Base-by-base conservation (phyloP, 208 protist genomes). In the Trypanosoma brucei region DNA sequence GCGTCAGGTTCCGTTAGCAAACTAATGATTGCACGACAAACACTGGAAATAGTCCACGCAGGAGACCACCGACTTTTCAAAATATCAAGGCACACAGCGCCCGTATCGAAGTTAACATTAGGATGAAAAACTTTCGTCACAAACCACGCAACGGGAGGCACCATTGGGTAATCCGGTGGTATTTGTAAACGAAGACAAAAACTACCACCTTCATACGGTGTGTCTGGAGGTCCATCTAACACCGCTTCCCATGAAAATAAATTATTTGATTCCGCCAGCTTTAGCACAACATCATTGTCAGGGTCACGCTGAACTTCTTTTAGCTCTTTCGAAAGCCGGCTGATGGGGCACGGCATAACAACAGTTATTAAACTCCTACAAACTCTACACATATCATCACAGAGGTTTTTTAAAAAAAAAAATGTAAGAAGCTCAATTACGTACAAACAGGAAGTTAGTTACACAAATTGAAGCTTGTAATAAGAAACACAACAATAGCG, bases 61-160 rank as follows among this genome's bases (percentile, higher is more conserved):
- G 93, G 93, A 4, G 75, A 86, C 93, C 93, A 97, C 0, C 68
- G 65, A 37, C 60, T 82, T 62, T 96, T 97, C 35, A 97, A 74
- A 59, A 97, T 96, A 57, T 97, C 93, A 1, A 97, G 70, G 55
- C 93, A 97, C 8, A 97, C 88, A 34, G 87, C 75, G 22, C 93
- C 93, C 30, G 63, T 86, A 14, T 64, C 63, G 65, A 94, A 97
- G 69, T 92, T 76, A 3, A 97, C 83, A 59, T 97, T 97, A 0
- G 91, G 91, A 64, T 97, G 93, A 59, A 96, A 97, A 34, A 97
- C 82, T 31, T 84, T 85, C 0, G 87, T 96, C 30, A 78, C 35
- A 64, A 97, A 97, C 33, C 59, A 34, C 0, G 88, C 89, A 7
- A 68, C 76, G 2, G 91, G 91, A 0, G 93, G 83, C 1, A 83